These are phyloP conservation scores for Yamadazyma endophytica DNA, from an alignment of 805 yeast species.

Conservation along the genomic window DNA sequence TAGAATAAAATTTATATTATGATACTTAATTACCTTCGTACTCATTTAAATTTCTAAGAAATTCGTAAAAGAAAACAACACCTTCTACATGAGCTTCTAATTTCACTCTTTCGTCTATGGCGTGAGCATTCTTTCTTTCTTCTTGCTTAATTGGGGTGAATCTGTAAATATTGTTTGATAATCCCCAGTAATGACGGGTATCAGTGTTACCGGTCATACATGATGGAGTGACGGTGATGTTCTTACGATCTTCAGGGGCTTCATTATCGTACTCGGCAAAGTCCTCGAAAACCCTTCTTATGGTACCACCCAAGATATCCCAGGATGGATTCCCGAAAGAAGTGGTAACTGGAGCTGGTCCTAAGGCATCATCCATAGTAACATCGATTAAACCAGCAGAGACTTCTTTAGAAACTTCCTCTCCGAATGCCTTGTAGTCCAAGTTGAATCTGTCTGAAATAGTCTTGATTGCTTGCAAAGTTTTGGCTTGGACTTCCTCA, in stretches of 20 bases:
- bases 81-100: constrained; percentile 58
- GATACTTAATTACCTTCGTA: background rate
- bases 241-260: constrained; percentile 26
- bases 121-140: constrained; percentile 45
- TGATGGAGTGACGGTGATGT: constrained; percentile 50
- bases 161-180: constrained; percentile 59
- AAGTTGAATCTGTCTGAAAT: constrained; percentile 25
- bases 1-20: no score
- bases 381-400: constrained; percentile 11
- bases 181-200: constrained; percentile 60
- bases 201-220: constrained; percentile 71
- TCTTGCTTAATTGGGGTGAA: constrained; percentile 43
- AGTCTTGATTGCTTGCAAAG: constrained; percentile 18
- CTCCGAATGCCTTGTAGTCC: constrained; percentile 33
- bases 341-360: constrained; percentile 47
- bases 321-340: constrained; percentile 29
- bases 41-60: constrained; percentile 42
- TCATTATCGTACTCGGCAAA: constrained; percentile 16
- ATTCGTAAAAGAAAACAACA: constrained; percentile 53
- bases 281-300: constrained; percentile 45
- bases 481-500: constrained; percentile 17
- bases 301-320: constrained; percentile 40
- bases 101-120: constrained; percentile 57
- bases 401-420: constrained; percentile 14
- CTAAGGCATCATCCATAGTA: constrained; percentile 19